phyloP scores from a whole-genome alignment of 495 filamentous ascomycete species.

The Xylaria bambusicola region DNA sequence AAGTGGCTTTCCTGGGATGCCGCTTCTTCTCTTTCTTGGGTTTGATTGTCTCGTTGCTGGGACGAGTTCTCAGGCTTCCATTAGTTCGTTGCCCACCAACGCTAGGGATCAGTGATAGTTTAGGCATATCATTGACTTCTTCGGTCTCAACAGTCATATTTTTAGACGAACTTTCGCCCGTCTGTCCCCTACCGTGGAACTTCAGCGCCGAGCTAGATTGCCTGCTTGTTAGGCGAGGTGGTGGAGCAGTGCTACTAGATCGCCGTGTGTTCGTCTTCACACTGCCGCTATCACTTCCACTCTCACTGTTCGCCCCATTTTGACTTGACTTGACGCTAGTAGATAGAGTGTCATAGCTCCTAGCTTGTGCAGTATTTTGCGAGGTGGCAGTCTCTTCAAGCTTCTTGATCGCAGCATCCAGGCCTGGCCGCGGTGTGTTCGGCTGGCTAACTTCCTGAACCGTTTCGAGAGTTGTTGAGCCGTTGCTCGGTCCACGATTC shows the following conservation, averaged over 20 bases:
- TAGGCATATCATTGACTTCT: constrained; percentile 88
- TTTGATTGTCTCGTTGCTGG: constrained; percentile 89
- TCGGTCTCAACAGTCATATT: constrained; percentile 99
- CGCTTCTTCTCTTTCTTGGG: constrained; percentile 92
- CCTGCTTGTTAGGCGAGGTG: constrained; percentile 42
- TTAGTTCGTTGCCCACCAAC: constrained; percentile 63
- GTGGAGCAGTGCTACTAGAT: constrained; percentile 33
- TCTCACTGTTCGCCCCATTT: constrained; percentile 52
- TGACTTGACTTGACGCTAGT: constrained; percentile 36
- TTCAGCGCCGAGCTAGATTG: constrained; percentile 49
- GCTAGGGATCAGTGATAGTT: constrained; percentile 75
- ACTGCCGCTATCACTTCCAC: constrained; percentile 63
- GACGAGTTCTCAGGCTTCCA: constrained; percentile 80
- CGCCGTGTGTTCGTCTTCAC: constrained; percentile 36
- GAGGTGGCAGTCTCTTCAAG: constrained; percentile 51
- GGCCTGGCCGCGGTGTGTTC: constrained; percentile 60
- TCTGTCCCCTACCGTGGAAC: constrained; percentile 51
- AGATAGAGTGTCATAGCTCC: constrained; percentile 34
- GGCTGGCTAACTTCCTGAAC: constrained; percentile 90
- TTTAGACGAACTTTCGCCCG: constrained; percentile 72
- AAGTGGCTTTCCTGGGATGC: constrained; percentile 70
- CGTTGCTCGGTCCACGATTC: constrained; percentile 65
- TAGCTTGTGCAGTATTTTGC: constrained; percentile 39
- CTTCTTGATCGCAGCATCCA: constrained; percentile 47
- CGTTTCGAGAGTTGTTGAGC: constrained; percentile 76